phyloP scores from a whole-genome alignment of 805 yeast genomes.

The Yarrowia sp. region DNA sequence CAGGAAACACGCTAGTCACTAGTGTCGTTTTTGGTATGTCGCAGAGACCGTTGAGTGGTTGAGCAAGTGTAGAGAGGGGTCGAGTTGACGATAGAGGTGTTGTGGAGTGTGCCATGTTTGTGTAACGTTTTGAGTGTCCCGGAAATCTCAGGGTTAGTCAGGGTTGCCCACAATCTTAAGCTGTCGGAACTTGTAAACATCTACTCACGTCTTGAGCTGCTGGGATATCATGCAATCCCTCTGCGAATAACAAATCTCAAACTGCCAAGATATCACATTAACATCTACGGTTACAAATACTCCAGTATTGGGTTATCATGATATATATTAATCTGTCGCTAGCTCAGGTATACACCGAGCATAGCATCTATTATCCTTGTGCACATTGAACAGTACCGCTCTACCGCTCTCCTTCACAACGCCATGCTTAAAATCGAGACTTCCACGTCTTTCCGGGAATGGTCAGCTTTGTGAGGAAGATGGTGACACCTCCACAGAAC shows the following conservation, averaged over 20 bases:
- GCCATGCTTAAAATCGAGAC: conserved; percentile 20
- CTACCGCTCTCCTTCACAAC: not conserved
- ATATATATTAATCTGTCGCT: conserved; percentile 3
- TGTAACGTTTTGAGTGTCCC: too few relatives aligned
- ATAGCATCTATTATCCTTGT: conserved; percentile 11
- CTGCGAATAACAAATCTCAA: too few relatives aligned
- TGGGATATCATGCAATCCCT: too few relatives aligned
- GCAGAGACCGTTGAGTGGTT: conserved; percentile 1
- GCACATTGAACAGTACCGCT: not conserved
- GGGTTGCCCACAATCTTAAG: too few relatives aligned
- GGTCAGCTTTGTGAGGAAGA: conserved; percentile 42
- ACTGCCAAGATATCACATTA: too few relatives aligned
- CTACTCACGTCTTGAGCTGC: too few relatives aligned
- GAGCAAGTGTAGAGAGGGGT: not conserved
- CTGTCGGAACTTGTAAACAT: too few relatives aligned
- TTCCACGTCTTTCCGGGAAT: conserved; percentile 44
- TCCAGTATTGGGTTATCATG: not conserved
- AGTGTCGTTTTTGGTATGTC: not conserved
- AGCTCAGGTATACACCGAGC: not conserved
- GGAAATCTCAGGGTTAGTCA: not conserved
- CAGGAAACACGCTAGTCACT: not conserved
- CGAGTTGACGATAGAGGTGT: too few relatives aligned
- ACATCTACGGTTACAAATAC: too few relatives aligned
- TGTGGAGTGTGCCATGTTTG: too few relatives aligned
- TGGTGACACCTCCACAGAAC: conserved; percentile 39